Base-by-base conservation (phyloP, 2,329 filamentous ascomycete genomes). In the Phialophora expanda region DNA sequence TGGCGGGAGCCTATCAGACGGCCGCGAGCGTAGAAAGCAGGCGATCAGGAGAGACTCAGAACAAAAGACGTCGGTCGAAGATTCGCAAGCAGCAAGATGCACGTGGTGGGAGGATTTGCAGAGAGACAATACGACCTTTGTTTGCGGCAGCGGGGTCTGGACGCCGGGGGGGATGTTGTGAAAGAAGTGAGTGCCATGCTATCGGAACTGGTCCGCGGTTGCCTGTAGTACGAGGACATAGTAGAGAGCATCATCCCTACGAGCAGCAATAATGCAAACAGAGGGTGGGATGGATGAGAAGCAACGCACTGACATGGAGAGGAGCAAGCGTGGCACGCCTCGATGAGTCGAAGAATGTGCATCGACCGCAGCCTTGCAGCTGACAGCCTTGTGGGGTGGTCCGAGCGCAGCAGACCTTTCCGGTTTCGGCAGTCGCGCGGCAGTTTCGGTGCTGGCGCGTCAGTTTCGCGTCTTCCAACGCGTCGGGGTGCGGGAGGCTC, bases 101-200 rank as follows among this genome's bases (percentile, higher is more conserved):
- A 66, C 61, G 64, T 64, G 66, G 57, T 28, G 38, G 32, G 34
- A 64, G 57, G 61, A 41, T 38, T 55, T 48, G 51, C 48, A 17
- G 53, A n/a, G 9, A 17, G 46, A 61, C 58, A 61, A 65, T 59
- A 26, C 28, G 20, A 28, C 38, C 65, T 64, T 67, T 64, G 61
- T 67, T 41, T 30, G 46, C 28, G 24, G 20, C 22, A 38, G 34
- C 32, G 48, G 50, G 60, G 56, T 61, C 64, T 62, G 54, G 64
- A 56, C 48, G 50, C 20, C 17, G 44, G 41, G 46, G 34, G 44
- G 2, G 12, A 28, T n/a, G 28, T 34, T n/a, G 48, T 53, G 20
- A 53, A 44, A 44, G 14, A 44, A 44, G 7, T n/a, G 17, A 17
- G 5, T n/a, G 14, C 38, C 38, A 17, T n/a, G 38, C 14, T 44